Percentiles rank a stretch among this genome's conserved stretches.
Conservation (phyloP, 148 eudicot genomes). For the Camellia lanceoleosa region DNA sequence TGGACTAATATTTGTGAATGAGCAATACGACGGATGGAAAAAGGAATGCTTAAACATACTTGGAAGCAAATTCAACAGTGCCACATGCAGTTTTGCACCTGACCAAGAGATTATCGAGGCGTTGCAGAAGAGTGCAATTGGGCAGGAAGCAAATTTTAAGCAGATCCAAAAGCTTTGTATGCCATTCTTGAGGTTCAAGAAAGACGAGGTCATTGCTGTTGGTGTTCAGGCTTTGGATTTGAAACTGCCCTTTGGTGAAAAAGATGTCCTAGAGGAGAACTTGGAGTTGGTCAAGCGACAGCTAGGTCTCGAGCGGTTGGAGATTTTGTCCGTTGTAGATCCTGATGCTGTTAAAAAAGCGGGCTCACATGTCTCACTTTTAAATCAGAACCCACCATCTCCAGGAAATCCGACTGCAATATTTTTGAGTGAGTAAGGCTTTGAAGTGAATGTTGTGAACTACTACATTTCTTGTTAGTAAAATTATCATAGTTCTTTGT, state of each 20-base stretch:
- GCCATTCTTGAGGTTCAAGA: conserved; percentile 90
- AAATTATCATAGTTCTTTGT: neutral
- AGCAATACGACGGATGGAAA: conserved; percentile 86
- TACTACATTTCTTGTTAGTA: neutral
- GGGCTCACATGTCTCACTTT: conserved; percentile 44
- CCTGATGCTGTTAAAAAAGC: conserved; percentile 51
- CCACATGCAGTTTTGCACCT: conserved; percentile 54
- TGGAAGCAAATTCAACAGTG: conserved; percentile 43
- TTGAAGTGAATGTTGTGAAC: neutral
- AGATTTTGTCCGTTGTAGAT: conserved; percentile 52
- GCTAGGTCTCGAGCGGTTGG: conserved; percentile 60
- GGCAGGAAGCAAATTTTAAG: conserved; percentile 53
- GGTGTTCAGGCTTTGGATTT: conserved; percentile 81
- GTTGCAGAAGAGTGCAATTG: conserved; percentile 56
- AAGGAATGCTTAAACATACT: conserved; percentile 74
- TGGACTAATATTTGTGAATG: conserved; percentile 73
- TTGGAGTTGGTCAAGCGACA: conserved; percentile 61
- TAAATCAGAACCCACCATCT: conserved; percentile 75
- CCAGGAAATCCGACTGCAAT: conserved; percentile 87
- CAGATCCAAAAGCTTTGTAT: conserved; percentile 74
- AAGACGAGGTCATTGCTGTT: conserved; percentile 63
- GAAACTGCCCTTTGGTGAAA: conserved; percentile 82
- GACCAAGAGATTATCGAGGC: conserved; percentile 64
- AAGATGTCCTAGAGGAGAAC: conserved; percentile 66
- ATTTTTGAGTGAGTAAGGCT: conserved; percentile 37